These are phyloP conservation scores for Cyathus striatus DNA, from an alignment of 768 basidiomycete genomes.

Conservation along the genomic window DNA sequence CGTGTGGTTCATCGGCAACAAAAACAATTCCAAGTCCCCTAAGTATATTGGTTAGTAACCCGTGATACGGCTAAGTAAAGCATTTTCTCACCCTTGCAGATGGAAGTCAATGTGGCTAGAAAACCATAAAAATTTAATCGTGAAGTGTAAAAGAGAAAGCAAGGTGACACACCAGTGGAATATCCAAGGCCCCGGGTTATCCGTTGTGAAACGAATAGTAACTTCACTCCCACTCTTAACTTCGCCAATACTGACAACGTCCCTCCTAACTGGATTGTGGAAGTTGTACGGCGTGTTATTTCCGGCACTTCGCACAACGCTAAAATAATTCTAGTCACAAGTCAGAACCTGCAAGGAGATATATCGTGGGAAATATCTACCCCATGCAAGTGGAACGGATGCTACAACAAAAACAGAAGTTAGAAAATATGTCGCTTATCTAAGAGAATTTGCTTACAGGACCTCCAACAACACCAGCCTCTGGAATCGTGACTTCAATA, in stretches of 20 bases:
- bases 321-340: conserved; percentile 42
- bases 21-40: conserved; percentile 30
- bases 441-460: conserved; percentile 19
- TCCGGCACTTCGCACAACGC: conserved; percentile 37
- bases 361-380: conserved; percentile 8
- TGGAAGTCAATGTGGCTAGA: background rate
- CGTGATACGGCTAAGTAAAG: background rate
- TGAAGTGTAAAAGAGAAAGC: background rate
- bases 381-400: conserved; percentile 35
- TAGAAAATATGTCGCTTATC: background rate
- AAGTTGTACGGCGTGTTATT: conserved; percentile 32
- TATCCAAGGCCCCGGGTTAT: background rate
- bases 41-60: background rate
- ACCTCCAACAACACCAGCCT: conserved; percentile 26
- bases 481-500: conserved; percentile 25
- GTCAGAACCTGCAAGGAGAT: background rate
- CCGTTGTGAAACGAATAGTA: background rate
- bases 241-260: conserved; percentile 33
- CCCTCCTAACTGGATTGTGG: conserved; percentile 48
- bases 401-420: conserved; percentile 11
- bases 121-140: background rate
- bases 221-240: conserved; percentile 9
- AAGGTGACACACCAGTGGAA: background rate
- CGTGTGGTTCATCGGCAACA: conserved; percentile 19
- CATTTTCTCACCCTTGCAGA: background rate